Evolutionary conservation across 768 basidiomycete species (phyloP).

Genomic region (Ramaria rubella): DNA sequence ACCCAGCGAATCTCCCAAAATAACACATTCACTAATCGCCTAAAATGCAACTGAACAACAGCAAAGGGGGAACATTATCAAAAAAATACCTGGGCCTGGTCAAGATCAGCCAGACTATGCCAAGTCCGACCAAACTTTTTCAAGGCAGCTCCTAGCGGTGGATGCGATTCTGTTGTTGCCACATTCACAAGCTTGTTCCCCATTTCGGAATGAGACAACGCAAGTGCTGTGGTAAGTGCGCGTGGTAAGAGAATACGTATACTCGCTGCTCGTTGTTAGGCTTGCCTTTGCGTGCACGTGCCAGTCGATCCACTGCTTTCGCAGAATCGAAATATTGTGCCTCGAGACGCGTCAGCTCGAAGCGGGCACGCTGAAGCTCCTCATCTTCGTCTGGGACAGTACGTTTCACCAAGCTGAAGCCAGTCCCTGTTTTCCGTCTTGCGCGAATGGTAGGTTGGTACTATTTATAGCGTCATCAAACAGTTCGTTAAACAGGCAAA

Average conservation of each 20-base stretch:
- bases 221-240: conserved; percentile 49
- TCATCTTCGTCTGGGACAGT: conserved; percentile 93
- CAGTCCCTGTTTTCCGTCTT: conserved; percentile 62
- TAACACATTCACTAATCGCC: conserved; percentile 90
- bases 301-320: conserved; percentile 82
- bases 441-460: conserved; percentile 80
- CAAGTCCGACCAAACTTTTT: conserved; percentile 81
- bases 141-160: conserved; percentile 74
- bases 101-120: conserved; percentile 83
- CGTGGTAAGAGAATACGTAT: neutral
- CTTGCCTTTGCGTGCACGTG: conserved; percentile 71
- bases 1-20: conserved; percentile 91
- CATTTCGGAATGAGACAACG: conserved; percentile 76
- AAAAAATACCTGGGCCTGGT: conserved; percentile 61
- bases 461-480: conserved; percentile 5
- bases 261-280: neutral
- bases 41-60: conserved; percentile 28
- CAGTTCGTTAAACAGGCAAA: neutral
- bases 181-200: conserved; percentile 89
- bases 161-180: conserved; percentile 83
- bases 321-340: conserved; percentile 89
- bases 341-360: conserved; percentile 89
- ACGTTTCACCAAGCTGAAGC: conserved; percentile 70
- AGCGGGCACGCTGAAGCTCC: conserved; percentile 81
- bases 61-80: neutral